These are phyloP conservation scores for Tetrahymena elliotti DNA, from an alignment of 73 alveolate genomes.

Conservation along the genomic window DNA sequence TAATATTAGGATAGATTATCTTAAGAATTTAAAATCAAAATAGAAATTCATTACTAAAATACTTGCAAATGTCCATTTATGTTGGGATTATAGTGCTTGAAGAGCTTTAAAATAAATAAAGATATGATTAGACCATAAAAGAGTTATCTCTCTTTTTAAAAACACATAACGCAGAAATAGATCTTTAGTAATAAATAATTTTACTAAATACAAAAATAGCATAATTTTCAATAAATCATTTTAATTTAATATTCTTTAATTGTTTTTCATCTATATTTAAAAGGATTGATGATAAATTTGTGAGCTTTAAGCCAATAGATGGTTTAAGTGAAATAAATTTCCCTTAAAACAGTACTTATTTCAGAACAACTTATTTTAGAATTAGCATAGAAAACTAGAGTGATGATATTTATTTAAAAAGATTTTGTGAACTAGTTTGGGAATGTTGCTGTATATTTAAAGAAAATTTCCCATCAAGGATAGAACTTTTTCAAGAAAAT, in stretches of 20 bases:
- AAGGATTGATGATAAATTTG: background rate
- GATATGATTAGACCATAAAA: background rate
- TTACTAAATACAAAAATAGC: background rate
- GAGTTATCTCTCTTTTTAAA: background rate
- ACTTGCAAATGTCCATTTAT: background rate
- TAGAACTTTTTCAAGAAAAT: conserved; percentile 20
- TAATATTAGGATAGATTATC: background rate
- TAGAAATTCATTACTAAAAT: background rate
- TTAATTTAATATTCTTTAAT: background rate
- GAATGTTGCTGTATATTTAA: conserved; percentile 21
- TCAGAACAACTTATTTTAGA: background rate
- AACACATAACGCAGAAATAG: background rate
- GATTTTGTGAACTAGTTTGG: conserved; percentile 24
- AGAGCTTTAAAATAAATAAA: background rate
- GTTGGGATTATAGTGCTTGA: background rate
- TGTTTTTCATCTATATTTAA: background rate
- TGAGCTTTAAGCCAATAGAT: background rate
- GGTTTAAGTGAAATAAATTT: background rate
- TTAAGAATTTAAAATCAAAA: background rate
- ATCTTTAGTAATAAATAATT: background rate
- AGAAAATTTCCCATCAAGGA: conserved; percentile 29
- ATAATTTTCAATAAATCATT: background rate
- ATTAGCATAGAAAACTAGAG: background rate
- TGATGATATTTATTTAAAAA: background rate
- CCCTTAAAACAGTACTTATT: background rate